phyloP scores from a whole-genome alignment of 768 basidiomycete genomes.

The Hydnum rufescens region DNA sequence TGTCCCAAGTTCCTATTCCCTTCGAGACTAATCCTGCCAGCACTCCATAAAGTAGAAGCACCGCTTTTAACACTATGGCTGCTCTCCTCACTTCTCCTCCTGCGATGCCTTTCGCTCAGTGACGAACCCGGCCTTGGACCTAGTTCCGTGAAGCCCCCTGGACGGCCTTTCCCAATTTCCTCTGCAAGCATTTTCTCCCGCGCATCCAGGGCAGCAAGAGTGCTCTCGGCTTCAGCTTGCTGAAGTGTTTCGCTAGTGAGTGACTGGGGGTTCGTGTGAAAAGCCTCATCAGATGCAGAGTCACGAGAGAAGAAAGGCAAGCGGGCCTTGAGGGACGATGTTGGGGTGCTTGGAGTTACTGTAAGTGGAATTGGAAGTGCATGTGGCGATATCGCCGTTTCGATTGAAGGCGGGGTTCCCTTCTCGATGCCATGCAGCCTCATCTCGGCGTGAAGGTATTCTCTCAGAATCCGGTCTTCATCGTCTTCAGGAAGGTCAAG shows the following conservation, averaged over 20 bases:
- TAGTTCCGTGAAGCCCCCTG: conserved; percentile 65
- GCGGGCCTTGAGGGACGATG: conserved; percentile 12
- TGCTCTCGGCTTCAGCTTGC: conserved; percentile 58
- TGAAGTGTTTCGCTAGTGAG: conserved; percentile 60
- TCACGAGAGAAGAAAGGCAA: conserved; percentile 46
- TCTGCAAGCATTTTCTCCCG: conserved; percentile 52
- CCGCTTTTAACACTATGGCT: conserved; percentile 19
- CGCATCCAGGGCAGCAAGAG: conserved; percentile 58
- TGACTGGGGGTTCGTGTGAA: conserved; percentile 21
- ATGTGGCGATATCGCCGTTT: conserved; percentile 12
- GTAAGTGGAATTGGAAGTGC: conserved; percentile 12
- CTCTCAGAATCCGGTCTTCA: conserved; percentile 71
- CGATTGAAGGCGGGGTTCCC: conserved; percentile 21
- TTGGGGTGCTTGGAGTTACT: conserved; percentile 18
- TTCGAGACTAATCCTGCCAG: neutral
- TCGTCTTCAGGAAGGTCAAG: conserved; percentile 82
- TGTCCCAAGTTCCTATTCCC: neutral
- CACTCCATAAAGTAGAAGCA: conserved; percentile 1
- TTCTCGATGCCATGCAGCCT: conserved; percentile 81
- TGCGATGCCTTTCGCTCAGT: conserved; percentile 19
- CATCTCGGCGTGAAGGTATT: conserved; percentile 78
- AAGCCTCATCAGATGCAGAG: conserved; percentile 26
- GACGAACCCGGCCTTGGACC: conserved; percentile 15
- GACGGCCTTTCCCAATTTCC: conserved; percentile 52
- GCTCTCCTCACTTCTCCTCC: conserved; percentile 34